Evolutionary conservation across 2,329 filamentous ascomycete genomes (phyloP), one percentile per base, ranked within the genome.

Genomic region (Fusarium pseudonygamai): DNA sequence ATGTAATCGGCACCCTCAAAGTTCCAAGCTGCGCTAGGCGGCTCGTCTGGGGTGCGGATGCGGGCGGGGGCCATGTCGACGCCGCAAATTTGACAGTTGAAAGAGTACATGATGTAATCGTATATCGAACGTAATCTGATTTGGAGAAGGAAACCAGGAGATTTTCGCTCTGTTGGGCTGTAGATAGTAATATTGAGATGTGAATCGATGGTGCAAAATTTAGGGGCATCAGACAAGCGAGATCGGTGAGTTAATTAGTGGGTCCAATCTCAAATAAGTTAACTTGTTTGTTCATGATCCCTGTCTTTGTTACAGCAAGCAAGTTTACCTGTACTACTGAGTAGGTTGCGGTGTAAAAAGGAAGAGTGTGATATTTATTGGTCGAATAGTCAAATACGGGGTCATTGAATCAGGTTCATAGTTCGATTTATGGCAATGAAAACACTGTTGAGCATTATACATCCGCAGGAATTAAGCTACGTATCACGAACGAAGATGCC

Each of bases 61-160:
- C 64, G 64, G 20, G 64, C 64, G 7, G 15, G 40, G 14, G 64
- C 52, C 32, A 67, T 50, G 45, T 67, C 62, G 5, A 67, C 52
- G 8, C 50, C 30, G 32, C 64, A 67, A n/a, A 67, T 67, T 16
- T 60, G 49, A 14, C 64, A 67, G 18, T 5, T 6, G 2, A 40
- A 67, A 2, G 64, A 67, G 7, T 47, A 58, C 55, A 58, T 57
- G 3, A 4, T 20, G 0, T 7, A 22, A 4, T 11, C 1, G 2
- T 4, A 22, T 28, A 7, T 4, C 5, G 26, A 15, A 7, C 2
- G 3, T 28, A 13, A 22, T 7, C 8, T 28, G 12, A 7, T 7
- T 13, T 5, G 10, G 16, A 16, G 16, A 28, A 28, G 24, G 5
- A 8, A 28, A 14, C 2, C 2, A 14, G 13, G 24, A 11, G 2